Evolutionary conservation across 2,329 filamentous ascomycete genomes (phyloP).

Genomic region (Cercospora sp.): DNA sequence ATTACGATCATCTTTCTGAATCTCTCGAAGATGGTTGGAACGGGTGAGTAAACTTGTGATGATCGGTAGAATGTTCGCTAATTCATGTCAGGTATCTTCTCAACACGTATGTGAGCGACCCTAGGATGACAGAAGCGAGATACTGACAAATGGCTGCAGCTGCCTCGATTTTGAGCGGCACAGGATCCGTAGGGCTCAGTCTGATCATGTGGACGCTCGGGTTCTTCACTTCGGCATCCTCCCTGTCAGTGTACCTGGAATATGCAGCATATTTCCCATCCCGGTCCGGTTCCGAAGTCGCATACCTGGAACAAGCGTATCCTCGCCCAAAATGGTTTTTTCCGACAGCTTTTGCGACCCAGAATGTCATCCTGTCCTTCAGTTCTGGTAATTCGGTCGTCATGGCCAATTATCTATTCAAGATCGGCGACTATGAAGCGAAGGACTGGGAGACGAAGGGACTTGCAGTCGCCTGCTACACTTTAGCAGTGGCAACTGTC

Average conservation of each 20-base stretch:
- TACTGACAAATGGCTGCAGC: conserved; percentile 31
- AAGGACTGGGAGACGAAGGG: conserved; percentile 67
- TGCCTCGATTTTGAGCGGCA: conserved; percentile 57
- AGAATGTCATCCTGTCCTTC: conserved; percentile 64
- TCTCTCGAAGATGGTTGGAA: conserved; percentile 63
- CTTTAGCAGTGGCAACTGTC: conserved; percentile 49
- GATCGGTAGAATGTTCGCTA: neutral
- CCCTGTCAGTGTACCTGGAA: conserved; percentile 63
- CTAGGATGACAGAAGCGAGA: neutral
- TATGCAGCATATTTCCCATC: conserved; percentile 66
- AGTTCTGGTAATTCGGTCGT: conserved; percentile 65
- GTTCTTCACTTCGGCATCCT: conserved; percentile 57
- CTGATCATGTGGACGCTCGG: conserved; percentile 67
- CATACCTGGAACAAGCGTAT: conserved; percentile 68
- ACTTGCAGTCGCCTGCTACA: conserved; percentile 65
- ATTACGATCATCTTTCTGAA: conserved; percentile 62
- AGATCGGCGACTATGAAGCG: conserved; percentile 53
- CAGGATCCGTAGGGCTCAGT: conserved; percentile 62
- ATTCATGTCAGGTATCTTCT: conserved; percentile 37
- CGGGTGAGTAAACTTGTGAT: conserved; percentile 7
- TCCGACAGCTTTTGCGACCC: conserved; percentile 64
- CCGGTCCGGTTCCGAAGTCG: conserved; percentile 65
- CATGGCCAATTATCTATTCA: conserved; percentile 62
- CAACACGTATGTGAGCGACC: conserved; percentile 46
- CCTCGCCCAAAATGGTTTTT: conserved; percentile 65